Evolutionary conservation across 1,284 basidiomycete genomes (phyloP).

Genomic region (Mrakiaceae sp.): DNA sequence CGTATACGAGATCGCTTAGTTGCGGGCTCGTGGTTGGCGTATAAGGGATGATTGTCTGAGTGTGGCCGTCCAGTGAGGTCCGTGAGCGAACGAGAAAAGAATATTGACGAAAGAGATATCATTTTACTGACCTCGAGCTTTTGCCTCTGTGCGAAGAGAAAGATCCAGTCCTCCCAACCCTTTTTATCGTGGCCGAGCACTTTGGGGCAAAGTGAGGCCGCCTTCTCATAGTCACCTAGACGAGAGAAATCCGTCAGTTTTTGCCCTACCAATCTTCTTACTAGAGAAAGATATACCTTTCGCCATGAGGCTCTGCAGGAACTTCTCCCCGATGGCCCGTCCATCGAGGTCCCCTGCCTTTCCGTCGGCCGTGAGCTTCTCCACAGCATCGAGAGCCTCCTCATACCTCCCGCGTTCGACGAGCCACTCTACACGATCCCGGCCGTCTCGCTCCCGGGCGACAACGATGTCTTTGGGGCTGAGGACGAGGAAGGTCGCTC

Average conservation of each 20-base stretch:
- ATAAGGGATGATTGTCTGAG: constrained; percentile 71
- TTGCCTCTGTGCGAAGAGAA: constrained; percentile 72
- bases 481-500: constrained; percentile 55
- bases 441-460: constrained; percentile 70
- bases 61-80: no score
- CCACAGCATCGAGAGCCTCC: constrained; percentile 77
- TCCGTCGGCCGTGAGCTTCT: constrained; percentile 44
- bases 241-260: neutral
- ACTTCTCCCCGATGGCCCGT: constrained; percentile 66
- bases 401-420: constrained; percentile 76
- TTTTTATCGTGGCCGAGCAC: constrained; percentile 68
- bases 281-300: constrained; percentile 46
- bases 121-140: constrained; percentile 54
- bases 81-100: neutral
- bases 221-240: constrained; percentile 64
- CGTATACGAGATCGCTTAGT: constrained; percentile 76
- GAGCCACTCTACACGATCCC: constrained; percentile 88
- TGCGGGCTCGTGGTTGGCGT: constrained; percentile 74
- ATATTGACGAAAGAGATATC: neutral
- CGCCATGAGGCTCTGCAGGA: constrained; percentile 64
- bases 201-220: constrained; percentile 74
- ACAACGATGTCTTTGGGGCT: constrained; percentile 78
- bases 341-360: constrained; percentile 37
- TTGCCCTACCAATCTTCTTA: neutral
- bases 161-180: constrained; percentile 93